phyloP scores from a whole-genome alignment of 1,139 yeast genomes.

The Kodamaea plutei region DNA sequence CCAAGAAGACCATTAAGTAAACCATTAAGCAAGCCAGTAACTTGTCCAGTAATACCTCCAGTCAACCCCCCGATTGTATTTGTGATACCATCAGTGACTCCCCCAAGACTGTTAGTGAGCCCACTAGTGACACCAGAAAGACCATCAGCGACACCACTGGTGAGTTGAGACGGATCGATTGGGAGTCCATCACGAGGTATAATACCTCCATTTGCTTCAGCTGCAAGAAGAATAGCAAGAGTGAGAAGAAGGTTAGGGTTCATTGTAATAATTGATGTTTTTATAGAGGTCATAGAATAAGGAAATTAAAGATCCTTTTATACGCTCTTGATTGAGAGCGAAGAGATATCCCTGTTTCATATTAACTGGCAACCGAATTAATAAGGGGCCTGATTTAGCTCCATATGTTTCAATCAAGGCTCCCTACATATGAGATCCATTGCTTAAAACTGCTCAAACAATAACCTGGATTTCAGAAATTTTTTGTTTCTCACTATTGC shows the following conservation, averaged over 20 bases:
- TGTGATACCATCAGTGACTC: background rate
- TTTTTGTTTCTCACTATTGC: no score
- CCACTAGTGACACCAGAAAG: background rate
- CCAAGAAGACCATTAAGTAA: background rate
- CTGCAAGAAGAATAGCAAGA: background rate
- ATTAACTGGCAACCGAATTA: no score
- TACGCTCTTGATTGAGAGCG: no score
- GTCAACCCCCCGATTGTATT: slow-evolving; percentile 7
- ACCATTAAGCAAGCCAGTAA: background rate
- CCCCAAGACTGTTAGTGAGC: background rate
- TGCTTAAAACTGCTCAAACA: no score
- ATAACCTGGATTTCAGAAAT: no score
- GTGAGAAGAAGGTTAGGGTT: background rate
- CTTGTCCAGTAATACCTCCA: background rate
- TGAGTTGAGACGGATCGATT: background rate
- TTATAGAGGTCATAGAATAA: no score
- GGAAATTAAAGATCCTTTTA: no score
- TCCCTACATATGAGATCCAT: no score
- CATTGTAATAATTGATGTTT: background rate
- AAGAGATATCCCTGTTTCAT: no score
- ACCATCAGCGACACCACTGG: background rate
- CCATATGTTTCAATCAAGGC: no score
- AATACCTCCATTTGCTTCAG: background rate
- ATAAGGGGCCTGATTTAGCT: no score
- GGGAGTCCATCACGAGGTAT: background rate